These are phyloP conservation scores for Lycium barbarum DNA, from an alignment of 257 asterid species.

Conservation along the genomic window DNA sequence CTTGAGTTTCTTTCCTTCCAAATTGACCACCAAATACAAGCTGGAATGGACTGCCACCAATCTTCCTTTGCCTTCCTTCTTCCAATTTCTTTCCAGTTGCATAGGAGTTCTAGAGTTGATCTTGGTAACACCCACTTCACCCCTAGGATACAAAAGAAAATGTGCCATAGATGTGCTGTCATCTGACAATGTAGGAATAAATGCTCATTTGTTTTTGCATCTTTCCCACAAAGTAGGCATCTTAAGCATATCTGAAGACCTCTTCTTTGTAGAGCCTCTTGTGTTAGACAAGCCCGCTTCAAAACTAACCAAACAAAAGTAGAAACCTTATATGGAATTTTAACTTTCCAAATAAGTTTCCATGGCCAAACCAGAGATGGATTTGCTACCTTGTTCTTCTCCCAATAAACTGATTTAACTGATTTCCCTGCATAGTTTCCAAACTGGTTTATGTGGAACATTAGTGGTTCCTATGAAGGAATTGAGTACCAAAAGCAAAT, in stretches of 20 bases:
- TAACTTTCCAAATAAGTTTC: not conserved
- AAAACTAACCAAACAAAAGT: not conserved
- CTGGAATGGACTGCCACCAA: too few relatives aligned
- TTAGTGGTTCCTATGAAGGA: too few relatives aligned
- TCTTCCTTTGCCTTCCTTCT: too few relatives aligned
- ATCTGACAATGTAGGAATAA: too few relatives aligned
- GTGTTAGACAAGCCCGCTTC: not conserved
- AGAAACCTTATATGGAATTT: not conserved
- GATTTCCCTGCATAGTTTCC: not conserved
- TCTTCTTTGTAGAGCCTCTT: not conserved
- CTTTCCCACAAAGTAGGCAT: not conserved
- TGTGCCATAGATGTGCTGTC: too few relatives aligned
- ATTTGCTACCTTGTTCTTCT: not conserved
- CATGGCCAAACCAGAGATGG: not conserved
- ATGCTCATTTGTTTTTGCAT: not conserved
- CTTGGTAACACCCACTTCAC: too few relatives aligned
- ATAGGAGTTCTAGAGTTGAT: too few relatives aligned
- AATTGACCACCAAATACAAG: too few relatives aligned
- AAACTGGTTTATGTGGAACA: not conserved
- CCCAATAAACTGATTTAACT: not conserved
- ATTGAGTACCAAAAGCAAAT: too few relatives aligned
- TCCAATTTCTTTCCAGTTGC: too few relatives aligned
- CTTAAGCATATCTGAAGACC: not conserved
- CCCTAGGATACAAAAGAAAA: too few relatives aligned
- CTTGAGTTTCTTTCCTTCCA: too few relatives aligned